Percentiles rank a stretch among this genome's conserved stretches.
These are phyloP conservation scores for Calendula officinalis DNA, from an alignment of 129 eudicot species.

Conservation along the genomic window DNA sequence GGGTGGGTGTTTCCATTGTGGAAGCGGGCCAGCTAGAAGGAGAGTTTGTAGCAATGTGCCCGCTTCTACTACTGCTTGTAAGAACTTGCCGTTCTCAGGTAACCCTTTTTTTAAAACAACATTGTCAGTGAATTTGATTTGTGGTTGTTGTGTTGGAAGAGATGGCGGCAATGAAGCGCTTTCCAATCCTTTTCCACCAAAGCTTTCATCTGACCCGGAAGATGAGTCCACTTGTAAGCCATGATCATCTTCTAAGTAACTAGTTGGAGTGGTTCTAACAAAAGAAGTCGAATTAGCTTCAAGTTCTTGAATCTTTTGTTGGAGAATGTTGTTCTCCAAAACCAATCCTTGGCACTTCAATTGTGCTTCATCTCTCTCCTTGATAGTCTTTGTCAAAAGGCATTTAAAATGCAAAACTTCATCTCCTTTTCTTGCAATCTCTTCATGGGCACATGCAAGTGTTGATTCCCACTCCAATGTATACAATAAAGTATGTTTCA, in stretches of 20 bases:
- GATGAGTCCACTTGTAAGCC: slow-evolving; percentile 38
- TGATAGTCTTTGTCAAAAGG: slow-evolving; percentile 44
- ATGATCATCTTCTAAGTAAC: slow-evolving; percentile 47
- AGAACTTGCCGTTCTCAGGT: slow-evolving; percentile 82
- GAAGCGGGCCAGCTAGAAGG: slow-evolving; percentile 85
- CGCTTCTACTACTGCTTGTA: slow-evolving; percentile 84
- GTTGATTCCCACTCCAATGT: slow-evolving; percentile 75
- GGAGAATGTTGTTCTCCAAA: slow-evolving; percentile 54
- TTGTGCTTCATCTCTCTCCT: slow-evolving; percentile 74
- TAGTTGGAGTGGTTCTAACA: slow-evolving; percentile 27
- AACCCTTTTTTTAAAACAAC: slow-evolving; percentile 41
- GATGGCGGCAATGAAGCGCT: slow-evolving; percentile 15
- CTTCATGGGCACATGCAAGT: slow-evolving; percentile 68
- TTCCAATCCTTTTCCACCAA: slow-evolving; percentile 31
- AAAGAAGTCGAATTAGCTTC: slow-evolving; percentile 26
- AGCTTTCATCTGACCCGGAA: slow-evolving; percentile 50
- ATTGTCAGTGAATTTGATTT: slow-evolving; percentile 27
- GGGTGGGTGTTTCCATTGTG: slow-evolving; percentile 95
- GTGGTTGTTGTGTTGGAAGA: slow-evolving; percentile 24
- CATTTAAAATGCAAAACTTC: slow-evolving; percentile 61
- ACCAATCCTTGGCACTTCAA: slow-evolving; percentile 52
- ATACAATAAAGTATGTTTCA: slow-evolving; percentile 69
- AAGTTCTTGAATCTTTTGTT: slow-evolving; percentile 49
- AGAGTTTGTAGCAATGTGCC: slow-evolving; percentile 95
- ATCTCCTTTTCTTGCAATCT: slow-evolving; percentile 74